These are phyloP conservation scores for Chalciporus pseudorubinellus DNA, from an alignment of 768 basidiomycete genomes.

Conservation along the genomic window DNA sequence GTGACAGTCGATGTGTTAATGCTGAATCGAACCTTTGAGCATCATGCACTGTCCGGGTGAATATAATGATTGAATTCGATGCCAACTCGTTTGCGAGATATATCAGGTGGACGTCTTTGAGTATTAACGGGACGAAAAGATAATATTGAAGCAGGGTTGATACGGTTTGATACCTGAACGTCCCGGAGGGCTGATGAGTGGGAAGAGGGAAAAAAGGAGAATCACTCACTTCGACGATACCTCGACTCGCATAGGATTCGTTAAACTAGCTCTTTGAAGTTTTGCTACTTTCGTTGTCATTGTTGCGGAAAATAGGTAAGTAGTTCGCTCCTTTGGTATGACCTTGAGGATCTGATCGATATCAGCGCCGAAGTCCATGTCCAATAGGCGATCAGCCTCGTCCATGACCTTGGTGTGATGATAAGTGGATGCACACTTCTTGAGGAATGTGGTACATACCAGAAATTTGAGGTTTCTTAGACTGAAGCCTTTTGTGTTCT, in stretches of 20 bases:
- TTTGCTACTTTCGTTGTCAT: conserved; percentile 99
- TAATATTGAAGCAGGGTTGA: conserved; percentile 95
- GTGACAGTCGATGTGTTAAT: not conserved
- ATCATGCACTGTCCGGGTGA: conserved; percentile 94
- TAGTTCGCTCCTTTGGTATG: conserved; percentile 90
- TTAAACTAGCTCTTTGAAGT: conserved; percentile 88
- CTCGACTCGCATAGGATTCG: conserved; percentile 91
- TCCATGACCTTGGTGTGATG: conserved; percentile 76
- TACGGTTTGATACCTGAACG: conserved; percentile 88
- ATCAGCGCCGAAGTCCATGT: conserved; percentile 94
- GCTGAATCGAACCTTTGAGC: conserved; percentile 60
- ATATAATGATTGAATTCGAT: conserved; percentile 92
- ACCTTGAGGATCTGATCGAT: conserved; percentile 97
- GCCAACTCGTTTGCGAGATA: conserved; percentile 87
- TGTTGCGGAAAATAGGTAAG: conserved; percentile 96
- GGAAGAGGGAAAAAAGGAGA: not conserved
- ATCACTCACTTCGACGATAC: conserved; percentile 81
- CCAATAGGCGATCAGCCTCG: conserved; percentile 92
- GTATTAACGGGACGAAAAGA: conserved; percentile 85
- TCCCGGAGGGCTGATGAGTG: not conserved
- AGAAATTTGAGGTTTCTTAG: conserved; percentile 83
- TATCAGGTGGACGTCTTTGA: conserved; percentile 90
- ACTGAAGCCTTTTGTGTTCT: conserved; percentile 96
- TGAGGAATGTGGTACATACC: conserved; percentile 43
- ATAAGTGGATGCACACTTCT: not conserved